These are phyloP conservation scores for Populus tremula DNA, from an alignment of 345 rosid species.

Conservation along the genomic window DNA sequence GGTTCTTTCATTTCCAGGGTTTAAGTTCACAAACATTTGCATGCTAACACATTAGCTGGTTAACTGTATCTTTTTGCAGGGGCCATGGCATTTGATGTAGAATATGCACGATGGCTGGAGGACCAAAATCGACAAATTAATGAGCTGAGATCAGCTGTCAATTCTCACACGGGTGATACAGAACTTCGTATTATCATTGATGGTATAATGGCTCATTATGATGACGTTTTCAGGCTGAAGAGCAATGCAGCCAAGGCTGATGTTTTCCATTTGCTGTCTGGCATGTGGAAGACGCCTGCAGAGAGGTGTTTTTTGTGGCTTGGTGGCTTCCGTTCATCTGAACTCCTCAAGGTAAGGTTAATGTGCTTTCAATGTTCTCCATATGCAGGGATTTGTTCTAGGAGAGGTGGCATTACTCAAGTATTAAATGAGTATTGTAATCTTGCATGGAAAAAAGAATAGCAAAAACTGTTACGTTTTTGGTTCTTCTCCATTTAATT, in stretches of 20 bases:
- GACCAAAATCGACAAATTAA: slow-evolving; percentile 78
- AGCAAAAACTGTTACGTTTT: not conserved
- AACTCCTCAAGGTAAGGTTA: slow-evolving; percentile 79
- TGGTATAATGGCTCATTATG: slow-evolving; percentile 81
- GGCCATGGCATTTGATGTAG: slow-evolving; percentile 96
- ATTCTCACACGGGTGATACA: slow-evolving; percentile 89
- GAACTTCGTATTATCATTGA: slow-evolving; percentile 90
- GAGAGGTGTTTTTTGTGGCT: slow-evolving; percentile 99
- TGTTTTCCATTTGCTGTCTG: slow-evolving; percentile 93
- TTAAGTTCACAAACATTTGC: not conserved
- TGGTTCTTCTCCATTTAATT: not conserved
- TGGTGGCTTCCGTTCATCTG: slow-evolving; percentile 98
- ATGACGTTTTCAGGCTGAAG: slow-evolving; percentile 91
- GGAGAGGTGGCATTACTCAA: not conserved
- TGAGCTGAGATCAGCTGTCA: slow-evolving; percentile 91
- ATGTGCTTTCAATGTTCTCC: not conserved
- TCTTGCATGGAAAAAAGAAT: not conserved
- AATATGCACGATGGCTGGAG: slow-evolving; percentile 90
- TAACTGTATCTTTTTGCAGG: slow-evolving; percentile 46
- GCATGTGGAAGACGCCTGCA: slow-evolving; percentile 99
- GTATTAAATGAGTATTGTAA: not conserved
- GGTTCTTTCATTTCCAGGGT: not conserved
- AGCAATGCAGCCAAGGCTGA: slow-evolving; percentile 92
- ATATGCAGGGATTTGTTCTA: not conserved
- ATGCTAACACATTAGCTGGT: slow-evolving; percentile 2